A percentile compares a stretch with the other conserved stretches of the same genome.
phyloP scores from a whole-genome alignment of 176 grass and related monocot species.

The Avena insularis region DNA sequence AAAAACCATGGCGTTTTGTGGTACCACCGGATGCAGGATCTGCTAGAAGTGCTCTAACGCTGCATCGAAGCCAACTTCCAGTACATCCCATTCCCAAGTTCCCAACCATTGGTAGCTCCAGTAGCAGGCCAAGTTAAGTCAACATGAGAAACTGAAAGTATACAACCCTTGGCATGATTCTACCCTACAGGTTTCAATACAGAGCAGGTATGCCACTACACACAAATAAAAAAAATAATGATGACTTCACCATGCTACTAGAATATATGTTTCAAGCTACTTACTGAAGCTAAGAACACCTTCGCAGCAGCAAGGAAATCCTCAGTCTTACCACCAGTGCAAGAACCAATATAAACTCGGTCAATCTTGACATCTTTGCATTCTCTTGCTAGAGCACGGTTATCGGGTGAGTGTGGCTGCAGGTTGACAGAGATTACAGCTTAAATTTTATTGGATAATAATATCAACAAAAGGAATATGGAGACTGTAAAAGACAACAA shows the following conservation, averaged over 20 bases:
- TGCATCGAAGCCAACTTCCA: background rate
- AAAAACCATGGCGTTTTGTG: no score
- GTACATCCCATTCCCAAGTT: constrained; percentile 8
- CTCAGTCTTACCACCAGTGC: constrained; percentile 94
- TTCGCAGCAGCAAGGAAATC: constrained; percentile 93
- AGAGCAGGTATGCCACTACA: background rate
- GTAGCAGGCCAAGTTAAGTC: background rate
- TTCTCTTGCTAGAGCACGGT: constrained; percentile 91
- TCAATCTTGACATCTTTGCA: constrained; percentile 97
- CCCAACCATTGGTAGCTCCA: background rate
- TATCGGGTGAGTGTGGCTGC: constrained; percentile 98
- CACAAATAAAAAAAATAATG: background rate
- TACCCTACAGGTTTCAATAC: constrained; percentile 11
- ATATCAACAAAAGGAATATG: constrained; percentile 13
- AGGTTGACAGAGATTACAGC: constrained; percentile 23
- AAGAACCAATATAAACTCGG: constrained; percentile 96
- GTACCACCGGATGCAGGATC: no score
- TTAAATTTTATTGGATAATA: background rate
- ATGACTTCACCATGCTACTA: background rate
- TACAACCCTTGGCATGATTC: background rate
- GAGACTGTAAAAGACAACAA: constrained; percentile 6
- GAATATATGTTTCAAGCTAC: constrained; percentile 44
- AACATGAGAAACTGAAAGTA: background rate
- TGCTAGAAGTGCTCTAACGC: no score
- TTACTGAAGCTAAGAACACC: constrained; percentile 90